phyloP scores from a whole-genome alignment of 2,329 filamentous ascomycete genomes.

The Fusarium nanum region DNA sequence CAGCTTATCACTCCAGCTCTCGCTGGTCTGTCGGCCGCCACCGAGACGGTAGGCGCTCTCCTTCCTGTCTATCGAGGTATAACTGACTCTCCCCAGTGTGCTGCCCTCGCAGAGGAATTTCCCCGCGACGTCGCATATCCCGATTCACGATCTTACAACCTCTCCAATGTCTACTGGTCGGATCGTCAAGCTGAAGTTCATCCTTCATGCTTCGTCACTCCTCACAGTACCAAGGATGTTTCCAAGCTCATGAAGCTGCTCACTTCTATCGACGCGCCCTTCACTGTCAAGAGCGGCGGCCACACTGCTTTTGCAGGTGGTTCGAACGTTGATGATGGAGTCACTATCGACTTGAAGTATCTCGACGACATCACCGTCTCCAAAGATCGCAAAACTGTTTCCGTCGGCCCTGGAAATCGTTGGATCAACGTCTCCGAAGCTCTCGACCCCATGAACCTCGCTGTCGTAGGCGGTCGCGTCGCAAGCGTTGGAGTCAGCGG shows the following conservation, averaged over 20 bases:
- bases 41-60: not conserved
- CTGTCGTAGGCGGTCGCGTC: constrained; percentile 33
- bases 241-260: constrained; percentile 6
- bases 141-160: constrained; percentile 1
- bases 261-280: constrained; percentile 38
- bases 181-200: constrained; percentile 14
- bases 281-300: constrained; percentile 65
- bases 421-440: constrained; percentile 22
- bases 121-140: not conserved
- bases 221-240: not conserved
- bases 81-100: not conserved
- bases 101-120: not conserved
- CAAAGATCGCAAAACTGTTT: constrained; percentile 15
- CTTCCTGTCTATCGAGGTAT: too few relatives aligned
- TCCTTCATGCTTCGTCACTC: constrained; percentile 11
- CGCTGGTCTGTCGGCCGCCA: not conserved
- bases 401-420: constrained; percentile 17
- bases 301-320: constrained; percentile 60
- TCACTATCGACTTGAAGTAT: constrained; percentile 58
- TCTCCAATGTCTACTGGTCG: constrained; percentile 21
- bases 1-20: not conserved
- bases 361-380: constrained; percentile 47
- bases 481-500: constrained; percentile 48
- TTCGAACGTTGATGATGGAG: constrained; percentile 55
- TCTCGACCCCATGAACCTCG: constrained; percentile 7